Evolutionary conservation across 352 stramenopile species (phyloP).

Genomic region (Globisporangium irregulare): DNA sequence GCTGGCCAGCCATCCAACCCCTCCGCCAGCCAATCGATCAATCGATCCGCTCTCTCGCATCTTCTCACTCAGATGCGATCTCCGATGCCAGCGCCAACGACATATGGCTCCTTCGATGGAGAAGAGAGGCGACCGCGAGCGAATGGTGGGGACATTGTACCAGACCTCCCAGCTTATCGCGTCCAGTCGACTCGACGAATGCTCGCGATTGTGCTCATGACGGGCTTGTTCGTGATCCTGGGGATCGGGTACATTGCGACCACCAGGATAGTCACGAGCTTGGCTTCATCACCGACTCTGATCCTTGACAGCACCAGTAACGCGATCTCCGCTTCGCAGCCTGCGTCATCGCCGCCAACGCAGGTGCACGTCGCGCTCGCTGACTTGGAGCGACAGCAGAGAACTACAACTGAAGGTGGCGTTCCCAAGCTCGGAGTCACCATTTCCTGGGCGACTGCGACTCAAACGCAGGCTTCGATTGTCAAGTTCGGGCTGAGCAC

Average conservation of each 20-base stretch:
- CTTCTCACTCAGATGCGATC: neutral
- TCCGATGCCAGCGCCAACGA: neutral
- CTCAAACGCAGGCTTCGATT: constrained; percentile 38
- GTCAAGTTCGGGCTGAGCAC: constrained; percentile 46
- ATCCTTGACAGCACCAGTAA: neutral
- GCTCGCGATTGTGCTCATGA: neutral
- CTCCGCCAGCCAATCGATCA: neutral
- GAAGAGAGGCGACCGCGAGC: neutral
- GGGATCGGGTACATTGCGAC: neutral
- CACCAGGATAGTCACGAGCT: neutral
- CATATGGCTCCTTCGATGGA: constrained; percentile 1
- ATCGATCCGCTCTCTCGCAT: neutral
- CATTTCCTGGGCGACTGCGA: constrained; percentile 53
- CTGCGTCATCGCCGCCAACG: neutral
- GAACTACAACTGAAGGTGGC: too few species aligned
- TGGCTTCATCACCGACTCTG: neutral
- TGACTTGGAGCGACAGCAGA: neutral
- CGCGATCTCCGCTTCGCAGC: neutral
- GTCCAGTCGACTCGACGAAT: constrained; percentile 1
- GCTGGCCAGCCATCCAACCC: neutral
- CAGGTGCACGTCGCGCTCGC: constrained; percentile 12
- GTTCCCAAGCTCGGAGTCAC: constrained; percentile 37
- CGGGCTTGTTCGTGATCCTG: neutral
- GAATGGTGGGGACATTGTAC: neutral
- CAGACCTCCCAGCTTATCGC: neutral